Evolutionary conservation across 2,329 filamentous ascomycete species (phyloP), one percentile per base, ranked within the genome.

Genomic region (Epichloe aotearoae): DNA sequence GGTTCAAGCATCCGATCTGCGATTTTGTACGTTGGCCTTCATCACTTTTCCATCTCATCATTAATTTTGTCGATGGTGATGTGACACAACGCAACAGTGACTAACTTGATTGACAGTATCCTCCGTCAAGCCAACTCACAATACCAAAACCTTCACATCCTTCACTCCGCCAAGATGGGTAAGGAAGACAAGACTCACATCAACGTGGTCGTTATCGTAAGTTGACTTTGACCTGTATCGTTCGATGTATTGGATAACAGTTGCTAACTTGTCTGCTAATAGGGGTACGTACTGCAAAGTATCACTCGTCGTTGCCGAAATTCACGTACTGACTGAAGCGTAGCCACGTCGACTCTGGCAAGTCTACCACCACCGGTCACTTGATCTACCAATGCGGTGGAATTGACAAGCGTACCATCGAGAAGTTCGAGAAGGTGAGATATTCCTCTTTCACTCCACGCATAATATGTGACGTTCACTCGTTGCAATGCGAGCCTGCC

Each of bases 381-480:
- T 84, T 98, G 84, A 97, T 98, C 87, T 97, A 97, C 89, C 91
- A 98, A 86, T 97, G 93, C 82, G 93, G 93, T 86, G 93, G 93
- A 88, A 98, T 97, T 72, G 93, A 98, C 88, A 89, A 91, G 83
- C 91, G 93, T 89, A 97, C 91, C 76, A 98, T 98, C 73, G 93
- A 98, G 86, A 98, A 98, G 87, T 98, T 98, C 84, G 93, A 98
- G 90, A 97, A 98, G 88, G 89, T 94, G 76, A 72, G 82, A 55
- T 41, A 54, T 50, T 4, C 50, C 58, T 57, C 45, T 51, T 52
- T 53, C 55, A 43, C 43, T 44, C 55, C 26, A 8, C 26, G 26
- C 26, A 26, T 26, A 26, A 26, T 30, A 30, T 30, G 10, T 11
- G 30, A 30, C 10, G 30, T 54, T 53, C n/a, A 37, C 49, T 50